Base-by-base conservation (phyloP, 2,329 filamentous ascomycete species). In the Trichoderma guizhouense region DNA sequence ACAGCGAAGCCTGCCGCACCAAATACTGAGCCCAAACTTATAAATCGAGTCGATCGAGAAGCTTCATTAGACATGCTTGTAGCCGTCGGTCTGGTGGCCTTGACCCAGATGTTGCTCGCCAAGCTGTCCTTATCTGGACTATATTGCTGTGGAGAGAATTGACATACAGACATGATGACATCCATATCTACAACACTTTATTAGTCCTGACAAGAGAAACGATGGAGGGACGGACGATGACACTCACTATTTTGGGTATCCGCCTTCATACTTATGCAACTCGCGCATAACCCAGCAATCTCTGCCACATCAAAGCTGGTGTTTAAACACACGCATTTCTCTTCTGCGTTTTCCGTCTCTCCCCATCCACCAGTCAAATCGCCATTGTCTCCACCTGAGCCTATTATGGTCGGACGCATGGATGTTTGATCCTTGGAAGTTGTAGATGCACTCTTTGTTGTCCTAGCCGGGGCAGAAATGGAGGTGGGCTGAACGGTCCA, bases 241-340 rank as follows among this genome's bases (percentile, higher is more conserved):
- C 1, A 76, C 81, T 75, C 73, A 82, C 82, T 79, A 34, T 78
- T 81, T 12, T 78, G 75, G 28, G 74, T 69, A 71, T 81, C 76
- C 0, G 78, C 79, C 21, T 78, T 75, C 71, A 79, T 74, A 6
- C 74, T 69, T 43, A 84, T 81, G 71, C 82, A 84, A 67, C 81
- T 81, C 21, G 82, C 77, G 53, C 82, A 84, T 9, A 83, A 74
- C 1, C 77, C 81, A 7, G 81, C 79, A n/a, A 84, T 73, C 47
- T 76, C 73, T 39, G 79, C 76, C 14, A 84, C 82, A 60, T 84
- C 77, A 66, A 84, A 84, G 74, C 82, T 84, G 68, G 76, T 74
- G 66, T 84, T 83, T 8, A 73, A 65, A 65, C 82, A 84, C 5
- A 83, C 79, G 66, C 82, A 84, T 15, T 77, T 73, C 66, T 77